phyloP scores from a whole-genome alignment of 2,329 filamentous ascomycete genomes.

The Exophiala sideris region DNA sequence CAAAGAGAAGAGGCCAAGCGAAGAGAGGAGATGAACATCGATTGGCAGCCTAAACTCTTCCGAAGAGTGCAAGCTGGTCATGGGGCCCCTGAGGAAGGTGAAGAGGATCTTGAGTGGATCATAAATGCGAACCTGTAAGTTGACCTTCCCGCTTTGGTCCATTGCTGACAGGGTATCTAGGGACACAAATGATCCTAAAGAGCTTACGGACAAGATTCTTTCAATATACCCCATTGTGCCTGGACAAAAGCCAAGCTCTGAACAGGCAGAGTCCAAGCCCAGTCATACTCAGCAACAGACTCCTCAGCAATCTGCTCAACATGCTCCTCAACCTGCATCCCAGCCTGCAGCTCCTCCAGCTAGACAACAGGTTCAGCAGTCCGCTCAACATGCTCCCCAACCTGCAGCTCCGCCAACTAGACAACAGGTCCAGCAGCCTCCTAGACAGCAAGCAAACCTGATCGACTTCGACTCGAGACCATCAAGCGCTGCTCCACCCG shows the following conservation, averaged over 20 bases:
- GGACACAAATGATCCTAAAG: constrained; percentile 18
- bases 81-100: constrained; percentile 70
- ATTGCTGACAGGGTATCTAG: constrained; percentile 10
- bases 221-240: constrained; percentile 79
- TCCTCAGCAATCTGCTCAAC: too few relatives aligned
- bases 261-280: constrained; percentile 25
- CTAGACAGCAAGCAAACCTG: constrained; percentile 24
- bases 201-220: constrained; percentile 67
- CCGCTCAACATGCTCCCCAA: too few relatives aligned
- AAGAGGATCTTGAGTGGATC: constrained; percentile 92
- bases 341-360: too few relatives aligned
- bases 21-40: constrained; percentile 71
- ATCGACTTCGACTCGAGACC: constrained; percentile 32
- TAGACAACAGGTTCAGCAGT: too few relatives aligned
- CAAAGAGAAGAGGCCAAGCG: constrained; percentile 85
- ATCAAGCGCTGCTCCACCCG: constrained; percentile 22
- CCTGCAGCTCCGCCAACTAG: too few relatives aligned
- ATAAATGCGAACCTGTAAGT: constrained; percentile 80
- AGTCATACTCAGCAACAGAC: too few relatives aligned
- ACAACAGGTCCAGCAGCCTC: background rate
- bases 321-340: too few relatives aligned
- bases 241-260: constrained; percentile 62
- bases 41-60: constrained; percentile 89
- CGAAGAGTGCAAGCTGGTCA: constrained; percentile 67
- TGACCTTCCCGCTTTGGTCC: background rate